phyloP scores from a whole-genome alignment of 73 alveolate genomes.

The Tetrahymena malaccensis region DNA sequence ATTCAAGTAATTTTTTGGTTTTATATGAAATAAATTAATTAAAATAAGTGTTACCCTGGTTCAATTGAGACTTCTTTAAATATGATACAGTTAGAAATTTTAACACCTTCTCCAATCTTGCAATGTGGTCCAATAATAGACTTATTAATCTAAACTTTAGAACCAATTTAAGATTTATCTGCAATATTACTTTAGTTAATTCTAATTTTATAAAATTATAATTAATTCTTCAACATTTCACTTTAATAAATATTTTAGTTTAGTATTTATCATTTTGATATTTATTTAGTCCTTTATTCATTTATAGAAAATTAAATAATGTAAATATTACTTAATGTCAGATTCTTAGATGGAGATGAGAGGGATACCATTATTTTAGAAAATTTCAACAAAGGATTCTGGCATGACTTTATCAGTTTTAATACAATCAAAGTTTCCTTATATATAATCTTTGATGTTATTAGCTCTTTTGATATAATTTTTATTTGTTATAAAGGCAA shows the following conservation, averaged over 20 bases:
- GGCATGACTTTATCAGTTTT: conserved; percentile 21
- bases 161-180: conserved; percentile 12
- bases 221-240: background rate
- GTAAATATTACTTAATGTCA: background rate
- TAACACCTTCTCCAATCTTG: conserved; percentile 28
- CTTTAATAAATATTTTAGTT: no score
- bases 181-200: conserved; percentile 6
- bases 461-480: conserved; percentile 27
- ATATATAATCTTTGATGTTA: conserved; percentile 16
- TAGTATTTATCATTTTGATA: no score
- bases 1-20: no score
- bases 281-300: no score
- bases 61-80: conserved; percentile 13
- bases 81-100: conserved; percentile 26
- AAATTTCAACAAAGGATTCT: background rate
- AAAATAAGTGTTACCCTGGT: background rate
- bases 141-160: background rate
- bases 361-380: background rate
- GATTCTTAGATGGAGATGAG: background rate
- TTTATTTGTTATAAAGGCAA: conserved; percentile 2
- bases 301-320: no score
- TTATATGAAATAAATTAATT: no score
- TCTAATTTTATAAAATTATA: background rate
- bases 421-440: conserved; percentile 25
- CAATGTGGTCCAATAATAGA: conserved; percentile 29